Evolutionary conservation across 352 stramenopile genomes (phyloP), one percentile per base, ranked within the genome.

Genomic region (Pythium myriotylum): DNA sequence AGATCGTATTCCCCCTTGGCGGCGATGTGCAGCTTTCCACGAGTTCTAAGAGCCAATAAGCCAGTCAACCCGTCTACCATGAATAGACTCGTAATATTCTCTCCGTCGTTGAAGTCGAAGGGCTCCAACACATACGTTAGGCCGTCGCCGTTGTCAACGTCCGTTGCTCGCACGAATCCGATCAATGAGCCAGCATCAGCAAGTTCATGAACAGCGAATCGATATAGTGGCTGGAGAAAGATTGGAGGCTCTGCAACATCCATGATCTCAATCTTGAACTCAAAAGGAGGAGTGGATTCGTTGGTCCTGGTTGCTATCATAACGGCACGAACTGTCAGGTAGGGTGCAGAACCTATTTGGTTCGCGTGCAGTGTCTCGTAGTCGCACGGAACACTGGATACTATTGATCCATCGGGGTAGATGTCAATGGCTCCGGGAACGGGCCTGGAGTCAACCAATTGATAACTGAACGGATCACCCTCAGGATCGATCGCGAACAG

Each of bases 401-500:
- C 4, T 17, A 76, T 16, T 0, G 53, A 35, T 20, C 63, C 68
- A 23, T 65, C 41, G 1, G 22, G 2, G 0, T 45, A 14, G 13
- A 73, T 63, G 2, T 7, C 32, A 4, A 77, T 33, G 0, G 59
- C 59, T 54, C 62, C 65, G 22, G 52, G 0, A 4, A 85, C 57
- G 16, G 74, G 76, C 2, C 47, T 55, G 1, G 59, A 67, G 9
- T 73, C 58, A 23, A 62, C 61, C 0, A 85, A 39, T 17, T 43
- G 59, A 43, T 86, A 86, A 1, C 35, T 48, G 37, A 86, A 84
- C 0, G 24, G 10, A 56, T 89, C 76, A 9, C 62, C 70, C 52
- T 89, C 79, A 14, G 76, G 76, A 37, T 89, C 79, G 0, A 73
- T 33, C 13, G 43, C 77, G 59, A 65, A 46, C n/a, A 89, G 54